phyloP scores from a whole-genome alignment of 345 rosid genomes.

The Rhizophora apiculata region DNA sequence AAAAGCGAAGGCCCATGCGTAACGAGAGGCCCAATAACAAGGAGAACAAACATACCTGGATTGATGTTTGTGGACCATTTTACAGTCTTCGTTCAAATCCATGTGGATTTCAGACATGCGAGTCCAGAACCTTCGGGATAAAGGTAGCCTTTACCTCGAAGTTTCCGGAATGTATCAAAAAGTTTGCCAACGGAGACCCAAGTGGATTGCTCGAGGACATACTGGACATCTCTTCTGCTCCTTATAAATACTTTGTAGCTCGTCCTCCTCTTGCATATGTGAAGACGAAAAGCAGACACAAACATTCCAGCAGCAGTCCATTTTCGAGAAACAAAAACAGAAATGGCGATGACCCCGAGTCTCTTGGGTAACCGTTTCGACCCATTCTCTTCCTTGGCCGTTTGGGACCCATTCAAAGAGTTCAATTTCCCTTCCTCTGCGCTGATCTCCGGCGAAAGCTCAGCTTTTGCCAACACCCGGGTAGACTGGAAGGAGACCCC shows the following conservation, averaged over 20 bases:
- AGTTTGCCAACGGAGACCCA: not conserved
- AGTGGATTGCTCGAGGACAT: not conserved
- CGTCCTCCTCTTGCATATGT: not conserved
- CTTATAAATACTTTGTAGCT: not conserved
- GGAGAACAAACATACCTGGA: too few species aligned
- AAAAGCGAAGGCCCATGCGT: too few species aligned
- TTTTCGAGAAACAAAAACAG: not conserved
- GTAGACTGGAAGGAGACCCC: not conserved
- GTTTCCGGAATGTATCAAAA: not conserved
- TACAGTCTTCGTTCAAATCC: too few species aligned
- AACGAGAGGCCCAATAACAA: too few species aligned
- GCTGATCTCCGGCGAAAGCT: not conserved
- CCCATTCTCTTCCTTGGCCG: not conserved
- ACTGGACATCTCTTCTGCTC: not conserved
- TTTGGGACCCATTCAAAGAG: not conserved
- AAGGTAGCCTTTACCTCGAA: too few species aligned
- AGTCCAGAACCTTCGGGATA: too few species aligned
- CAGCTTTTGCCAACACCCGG: not conserved
- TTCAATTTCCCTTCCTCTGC: not conserved
- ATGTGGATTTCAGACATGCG: too few species aligned
- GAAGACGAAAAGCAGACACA: not conserved
- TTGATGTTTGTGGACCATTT: too few species aligned
- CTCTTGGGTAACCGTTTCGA: not conserved
- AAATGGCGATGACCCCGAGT: not conserved
- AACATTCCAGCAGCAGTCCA: not conserved